phyloP scores from a whole-genome alignment of 495 filamentous ascomycete species.

The Tuber magnatum region DNA sequence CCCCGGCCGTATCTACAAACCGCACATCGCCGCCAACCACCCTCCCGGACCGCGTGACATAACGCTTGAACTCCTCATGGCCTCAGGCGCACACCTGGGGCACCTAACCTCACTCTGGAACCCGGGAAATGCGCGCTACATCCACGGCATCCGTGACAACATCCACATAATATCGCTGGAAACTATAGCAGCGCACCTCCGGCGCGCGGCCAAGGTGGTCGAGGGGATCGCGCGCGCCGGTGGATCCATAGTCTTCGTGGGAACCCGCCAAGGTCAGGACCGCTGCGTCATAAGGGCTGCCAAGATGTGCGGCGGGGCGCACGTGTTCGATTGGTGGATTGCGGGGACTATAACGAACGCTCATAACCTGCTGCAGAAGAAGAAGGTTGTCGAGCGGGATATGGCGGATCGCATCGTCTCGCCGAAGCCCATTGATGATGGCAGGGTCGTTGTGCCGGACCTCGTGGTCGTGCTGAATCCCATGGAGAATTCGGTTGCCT shows the following conservation, averaged over 20 bases:
- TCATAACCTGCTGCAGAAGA: slow-evolving; percentile 73
- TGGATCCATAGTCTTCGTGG: slow-evolving; percentile 84
- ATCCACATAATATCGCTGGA: slow-evolving; percentile 94
- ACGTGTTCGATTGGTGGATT: slow-evolving; percentile 90
- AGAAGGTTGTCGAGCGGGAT: slow-evolving; percentile 54
- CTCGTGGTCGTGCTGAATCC: slow-evolving; percentile 89
- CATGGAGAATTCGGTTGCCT: slow-evolving; percentile 76
- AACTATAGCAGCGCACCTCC: slow-evolving; percentile 73
- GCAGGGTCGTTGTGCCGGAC: slow-evolving; percentile 68
- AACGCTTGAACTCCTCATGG: slow-evolving; percentile 85
- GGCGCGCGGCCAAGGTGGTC: slow-evolving; percentile 82
- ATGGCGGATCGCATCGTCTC: slow-evolving; percentile 47
- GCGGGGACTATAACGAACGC: slow-evolving; percentile 90
- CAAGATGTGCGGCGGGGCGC: slow-evolving; percentile 66
- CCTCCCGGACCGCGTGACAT: slow-evolving; percentile 72
- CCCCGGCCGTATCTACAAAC: slow-evolving; percentile 57
- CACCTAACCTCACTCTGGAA: slow-evolving; percentile 93
- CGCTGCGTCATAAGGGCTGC: slow-evolving; percentile 72
- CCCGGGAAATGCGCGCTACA: slow-evolving; percentile 88
- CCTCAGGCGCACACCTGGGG: slow-evolving; percentile 82
- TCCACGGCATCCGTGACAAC: slow-evolving; percentile 80
- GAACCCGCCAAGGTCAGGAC: slow-evolving; percentile 72
- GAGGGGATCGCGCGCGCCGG: slow-evolving; percentile 74
- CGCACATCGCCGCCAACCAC: slow-evolving; percentile 57
- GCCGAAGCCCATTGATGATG: slow-evolving; percentile 55